phyloP scores from a whole-genome alignment of 305 asterid species.

The Fraxinus albicans region DNA sequence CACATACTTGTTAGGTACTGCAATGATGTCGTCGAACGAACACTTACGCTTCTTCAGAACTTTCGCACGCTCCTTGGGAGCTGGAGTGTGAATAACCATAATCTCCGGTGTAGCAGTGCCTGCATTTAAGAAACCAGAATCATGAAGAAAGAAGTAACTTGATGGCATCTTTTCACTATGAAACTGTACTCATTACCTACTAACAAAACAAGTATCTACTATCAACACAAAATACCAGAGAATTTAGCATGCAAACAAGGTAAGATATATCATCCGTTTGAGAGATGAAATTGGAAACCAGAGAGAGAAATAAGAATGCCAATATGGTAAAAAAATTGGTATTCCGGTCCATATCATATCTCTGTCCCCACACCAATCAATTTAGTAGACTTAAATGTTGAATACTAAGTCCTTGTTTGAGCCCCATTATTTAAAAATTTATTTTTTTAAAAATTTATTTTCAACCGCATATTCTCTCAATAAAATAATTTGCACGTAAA shows the following conservation, averaged over 20 bases:
- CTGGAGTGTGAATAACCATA: slow-evolving; percentile 61
- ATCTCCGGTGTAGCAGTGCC: slow-evolving; percentile 38
- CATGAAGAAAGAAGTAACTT: slow-evolving; percentile 15
- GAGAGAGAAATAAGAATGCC: neutral
- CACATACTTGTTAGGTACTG: slow-evolving; percentile 55
- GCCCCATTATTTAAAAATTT: too few species aligned
- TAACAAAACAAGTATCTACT: neutral
- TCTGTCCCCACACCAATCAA: slow-evolving; percentile 14
- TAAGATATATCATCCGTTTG: neutral
- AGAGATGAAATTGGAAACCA: neutral
- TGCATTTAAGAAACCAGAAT: slow-evolving; percentile 23
- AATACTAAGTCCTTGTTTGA: too few species aligned
- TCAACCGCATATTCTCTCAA: too few species aligned
- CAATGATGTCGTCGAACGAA: slow-evolving; percentile 40
- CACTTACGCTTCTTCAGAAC: slow-evolving; percentile 58
- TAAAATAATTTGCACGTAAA: too few species aligned
- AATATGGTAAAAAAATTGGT: neutral
- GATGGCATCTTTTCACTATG: neutral
- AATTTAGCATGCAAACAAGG: neutral
- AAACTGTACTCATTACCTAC: slow-evolving; percentile 1
- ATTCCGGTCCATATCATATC: neutral
- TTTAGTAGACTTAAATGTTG: neutral
- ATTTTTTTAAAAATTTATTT: too few species aligned
- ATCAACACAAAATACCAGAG: neutral
- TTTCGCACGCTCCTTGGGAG: slow-evolving; percentile 48